Evolutionary conservation across 2,329 filamentous ascomycete genomes (phyloP).

Genomic region (Blastomyces parvus): DNA sequence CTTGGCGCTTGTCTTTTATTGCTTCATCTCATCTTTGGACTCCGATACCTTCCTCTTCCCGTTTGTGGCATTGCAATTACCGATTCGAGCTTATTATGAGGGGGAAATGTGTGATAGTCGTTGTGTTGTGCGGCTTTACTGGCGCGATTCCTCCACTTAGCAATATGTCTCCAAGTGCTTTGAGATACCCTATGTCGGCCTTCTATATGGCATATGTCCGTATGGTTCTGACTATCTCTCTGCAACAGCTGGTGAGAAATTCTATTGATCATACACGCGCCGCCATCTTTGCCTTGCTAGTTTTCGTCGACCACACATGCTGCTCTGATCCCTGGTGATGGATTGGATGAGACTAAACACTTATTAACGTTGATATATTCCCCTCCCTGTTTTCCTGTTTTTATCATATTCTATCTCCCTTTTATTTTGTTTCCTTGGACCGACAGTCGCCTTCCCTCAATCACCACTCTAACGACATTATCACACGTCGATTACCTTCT

Average conservation of each 20-base stretch:
- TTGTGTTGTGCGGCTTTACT: not conserved
- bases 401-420: not conserved
- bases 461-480: not conserved
- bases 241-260: not conserved
- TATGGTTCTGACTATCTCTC: not conserved
- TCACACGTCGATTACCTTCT: not conserved
- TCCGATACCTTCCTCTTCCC: not conserved
- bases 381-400: not conserved
- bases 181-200: not conserved
- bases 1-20: not conserved
- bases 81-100: not conserved
- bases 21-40: not conserved
- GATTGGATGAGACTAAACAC: not conserved
- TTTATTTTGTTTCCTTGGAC: not conserved
- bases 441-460: not conserved
- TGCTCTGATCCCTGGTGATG: not conserved
- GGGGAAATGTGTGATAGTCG: too few relatives aligned
- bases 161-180: not conserved
- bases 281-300: not conserved
- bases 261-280: too few relatives aligned
- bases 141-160: not conserved
- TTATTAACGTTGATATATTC: not conserved
- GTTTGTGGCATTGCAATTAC: not conserved
- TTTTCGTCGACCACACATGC: not conserved
- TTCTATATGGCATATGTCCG: not conserved